Conservation (phyloP, 768 basidiomycete genomes). For the Mycena olivaceomarginata region DNA sequence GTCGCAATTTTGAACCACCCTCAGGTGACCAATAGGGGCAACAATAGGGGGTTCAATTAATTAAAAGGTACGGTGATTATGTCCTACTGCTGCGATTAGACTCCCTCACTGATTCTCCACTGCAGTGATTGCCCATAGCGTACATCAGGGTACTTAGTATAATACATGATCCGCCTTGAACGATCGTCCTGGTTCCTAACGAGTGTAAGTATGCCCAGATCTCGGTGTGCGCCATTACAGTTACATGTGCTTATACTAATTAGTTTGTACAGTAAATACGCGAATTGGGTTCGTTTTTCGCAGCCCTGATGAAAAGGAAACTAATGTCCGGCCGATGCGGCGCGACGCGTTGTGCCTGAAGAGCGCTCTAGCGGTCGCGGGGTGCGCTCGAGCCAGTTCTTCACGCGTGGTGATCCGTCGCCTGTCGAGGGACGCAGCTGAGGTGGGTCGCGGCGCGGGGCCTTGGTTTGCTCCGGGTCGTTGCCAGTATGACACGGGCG, state of each 20-base stretch:
- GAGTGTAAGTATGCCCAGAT: not conserved
- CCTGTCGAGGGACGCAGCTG: constrained; percentile 33
- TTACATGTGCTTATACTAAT: constrained; percentile 1
- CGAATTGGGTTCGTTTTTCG: constrained; percentile 11
- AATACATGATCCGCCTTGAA: too few relatives aligned
- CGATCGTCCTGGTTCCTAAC: not conserved
- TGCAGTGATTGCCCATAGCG: too few relatives aligned
- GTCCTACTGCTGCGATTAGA: too few relatives aligned
- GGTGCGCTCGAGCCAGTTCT: constrained; percentile 44
- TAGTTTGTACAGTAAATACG: constrained; percentile 18
- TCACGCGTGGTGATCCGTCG: constrained; percentile 25
- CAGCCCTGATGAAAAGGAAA: not conserved
- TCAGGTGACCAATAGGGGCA: too few relatives aligned
- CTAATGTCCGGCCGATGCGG: constrained; percentile 29
- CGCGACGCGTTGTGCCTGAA: not conserved
- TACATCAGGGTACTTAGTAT: too few relatives aligned
- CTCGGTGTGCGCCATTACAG: not conserved
- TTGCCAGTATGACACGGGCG: constrained; percentile 23
- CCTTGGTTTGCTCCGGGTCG: not conserved
- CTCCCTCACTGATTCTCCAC: too few relatives aligned
- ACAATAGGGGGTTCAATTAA: too few relatives aligned
- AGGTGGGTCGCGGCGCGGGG: not conserved
- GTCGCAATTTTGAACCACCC: too few relatives aligned
- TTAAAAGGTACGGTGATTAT: too few relatives aligned
- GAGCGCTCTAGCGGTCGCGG: constrained; percentile 24